Evolutionary conservation across 768 basidiomycete genomes (phyloP), one percentile per base, ranked within the genome.

Genomic region (Lentinula guzmanii): DNA sequence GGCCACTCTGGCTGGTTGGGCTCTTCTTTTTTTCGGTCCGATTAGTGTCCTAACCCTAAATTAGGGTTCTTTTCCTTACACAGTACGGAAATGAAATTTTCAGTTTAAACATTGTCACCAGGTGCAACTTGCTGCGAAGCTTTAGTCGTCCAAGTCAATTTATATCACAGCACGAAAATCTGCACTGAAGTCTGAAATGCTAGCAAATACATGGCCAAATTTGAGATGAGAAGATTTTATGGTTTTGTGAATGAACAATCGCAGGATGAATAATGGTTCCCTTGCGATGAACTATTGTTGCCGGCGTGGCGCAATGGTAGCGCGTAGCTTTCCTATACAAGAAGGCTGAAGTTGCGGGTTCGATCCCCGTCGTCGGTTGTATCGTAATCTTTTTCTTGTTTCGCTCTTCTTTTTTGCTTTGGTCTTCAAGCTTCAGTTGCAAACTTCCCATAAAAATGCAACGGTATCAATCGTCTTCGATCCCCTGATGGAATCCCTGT

Each of bases 1-100:
- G 48, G 45, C 58, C 46, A 60, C 58, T 60, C 58, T 60, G 58
- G 58, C 58, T 60, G 58, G 46, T 48, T 60, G 58, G 58, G 58
- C 58, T 50, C 57, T n/a, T n/a, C 28, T 28, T 41, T 46, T 60
- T 50, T 60, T 52, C 21, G 42, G 28, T 24, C 48, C 31, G 46
- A 33, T n/a, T 9, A 8, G n/a, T 10, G 45, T 39, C 16, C 58
- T 39, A 60, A 60, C 58, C 58, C 58, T 60, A 60, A 39, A 13
- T 34, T 60, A 51, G 33, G 56, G 56, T n/a, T 43, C 9, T 1
- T 24, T 24, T 24, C 21, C 24, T 24, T 24, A 24, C 21, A 46
- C 8, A 21, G 18, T 9, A n/a, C 11, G 24, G 28, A 28, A 28
- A 28, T 28, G 28, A 28, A 28, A 28, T 24, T 2, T 24, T 24